Conservation (phyloP, 495 filamentous ascomycete genomes). For the Durotheca rogersii region DNA sequence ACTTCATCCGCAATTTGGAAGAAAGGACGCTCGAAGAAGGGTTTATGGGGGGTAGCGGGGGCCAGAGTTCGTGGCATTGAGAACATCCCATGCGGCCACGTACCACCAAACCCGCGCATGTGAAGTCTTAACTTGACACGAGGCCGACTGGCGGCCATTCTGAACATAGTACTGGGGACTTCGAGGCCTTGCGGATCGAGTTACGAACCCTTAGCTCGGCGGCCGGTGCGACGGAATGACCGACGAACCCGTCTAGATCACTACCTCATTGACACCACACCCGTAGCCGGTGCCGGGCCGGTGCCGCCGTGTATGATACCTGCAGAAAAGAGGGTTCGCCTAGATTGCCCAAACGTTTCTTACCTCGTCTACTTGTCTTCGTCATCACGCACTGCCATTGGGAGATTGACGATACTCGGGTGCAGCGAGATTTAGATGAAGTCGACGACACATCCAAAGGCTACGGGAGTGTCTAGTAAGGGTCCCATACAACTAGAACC, state of each 20-base stretch:
- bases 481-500: too few species aligned
- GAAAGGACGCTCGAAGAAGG: constrained; percentile 92
- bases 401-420: constrained; percentile 16
- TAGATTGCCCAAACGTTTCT: constrained; percentile 32
- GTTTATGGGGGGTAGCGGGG: constrained; percentile 50
- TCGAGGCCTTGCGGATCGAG: neutral
- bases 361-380: constrained; percentile 6
- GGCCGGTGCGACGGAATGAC: neutral
- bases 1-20: constrained; percentile 92
- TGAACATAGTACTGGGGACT: constrained; percentile 2
- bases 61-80: constrained; percentile 56
- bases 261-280: neutral
- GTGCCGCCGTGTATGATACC: constrained; percentile 30
- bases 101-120: constrained; percentile 1
- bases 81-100: constrained; percentile 6
- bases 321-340: constrained; percentile 29
- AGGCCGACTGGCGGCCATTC: neutral
- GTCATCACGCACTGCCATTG: constrained; percentile 14
- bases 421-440: too few species aligned
- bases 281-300: constrained; percentile 1
- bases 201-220: constrained; percentile 4
- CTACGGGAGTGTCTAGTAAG: too few species aligned
- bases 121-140: neutral
- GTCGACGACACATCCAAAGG: too few species aligned
- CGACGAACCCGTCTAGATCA: constrained; percentile 1